Base-by-base conservation (phyloP, 768 basidiomycete genomes). In the Cubamyces lactineus region DNA sequence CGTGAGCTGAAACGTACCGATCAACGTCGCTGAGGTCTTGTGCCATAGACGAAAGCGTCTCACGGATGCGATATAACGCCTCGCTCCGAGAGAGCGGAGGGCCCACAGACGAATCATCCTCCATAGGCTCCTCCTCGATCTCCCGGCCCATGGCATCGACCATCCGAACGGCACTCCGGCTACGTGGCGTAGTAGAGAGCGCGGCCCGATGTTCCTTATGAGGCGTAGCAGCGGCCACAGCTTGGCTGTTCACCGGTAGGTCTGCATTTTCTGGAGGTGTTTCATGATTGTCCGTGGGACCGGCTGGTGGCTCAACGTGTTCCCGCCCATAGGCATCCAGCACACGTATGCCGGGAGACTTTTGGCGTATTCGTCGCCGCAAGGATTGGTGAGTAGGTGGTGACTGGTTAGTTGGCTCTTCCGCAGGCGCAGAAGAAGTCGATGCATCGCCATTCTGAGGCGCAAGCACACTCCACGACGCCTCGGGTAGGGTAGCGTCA, bases 101-200 rank as follows among this genome's bases (percentile, higher is more conserved):
- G 5, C 56, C 59, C 30, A 61, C 38, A 8, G 64, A 47, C 46
- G 66, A 63, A 8, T 70, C 68, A 21, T 69, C 70, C 34, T 69
- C 63, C 19, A 64, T 46, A 21, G 61, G 40, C 5, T 62, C 62
- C 43, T 76, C 77, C 55, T 81, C 78, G 16, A 88, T 76, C 66
- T 86, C 84, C 54, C 77, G 80, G 8, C 88, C 89, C 82, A 88
- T 85, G 5, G 86, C 86, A 69, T 92, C 89, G 43, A 89, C 80
- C 38, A 91, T 75, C 45, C 87, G 82, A 52, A 90, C 77, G 24
- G 72, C 67, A 63, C 77, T 82, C 66, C 71, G 79, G 53, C 66
- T 80, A 11, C 72, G 63, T 2, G 65, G 62, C 13, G 67, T 71
- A 53, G 73, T 65, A 9, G 52, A 69, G 24, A 57, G 26, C 54